A percentile compares a stretch with the other conserved stretches of the same genome.
Evolutionary conservation across 2,329 filamentous ascomycete species (phyloP).

Genomic region (Coniochaeta sp.): DNA sequence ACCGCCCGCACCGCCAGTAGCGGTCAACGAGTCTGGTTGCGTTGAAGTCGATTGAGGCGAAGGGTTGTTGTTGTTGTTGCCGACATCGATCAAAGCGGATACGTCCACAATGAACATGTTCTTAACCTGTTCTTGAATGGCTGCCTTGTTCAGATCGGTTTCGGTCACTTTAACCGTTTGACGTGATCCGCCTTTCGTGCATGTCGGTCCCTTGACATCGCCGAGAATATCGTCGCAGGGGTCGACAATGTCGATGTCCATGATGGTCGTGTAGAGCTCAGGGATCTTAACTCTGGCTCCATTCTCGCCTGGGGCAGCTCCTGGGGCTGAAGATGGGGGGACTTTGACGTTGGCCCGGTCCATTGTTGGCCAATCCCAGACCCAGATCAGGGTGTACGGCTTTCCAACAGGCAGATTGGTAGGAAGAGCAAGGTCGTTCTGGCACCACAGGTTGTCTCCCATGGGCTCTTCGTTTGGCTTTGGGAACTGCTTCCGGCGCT

Average conservation of each 20-base stretch:
- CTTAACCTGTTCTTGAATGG: constrained; percentile 36
- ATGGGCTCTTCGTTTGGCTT: constrained; percentile 40
- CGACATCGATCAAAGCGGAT: constrained; percentile 4
- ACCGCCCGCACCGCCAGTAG: not conserved
- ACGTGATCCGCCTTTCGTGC: constrained; percentile 12
- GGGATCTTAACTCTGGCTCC: not conserved
- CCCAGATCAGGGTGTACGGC: constrained; percentile 83
- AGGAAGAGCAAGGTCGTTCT: constrained; percentile 73
- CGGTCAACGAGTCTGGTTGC: too few species aligned
- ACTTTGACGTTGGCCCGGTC: constrained; percentile 24
- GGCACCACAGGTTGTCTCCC: constrained; percentile 65
- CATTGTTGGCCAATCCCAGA: constrained; percentile 85
- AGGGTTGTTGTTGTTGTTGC: not conserved
- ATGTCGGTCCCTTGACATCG: constrained; percentile 26
- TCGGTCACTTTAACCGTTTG: constrained; percentile 18
- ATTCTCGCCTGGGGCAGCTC: not conserved
- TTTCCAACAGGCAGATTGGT: constrained; percentile 52
- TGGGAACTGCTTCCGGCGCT: constrained; percentile 51
- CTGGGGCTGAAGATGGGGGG: constrained; percentile 5
- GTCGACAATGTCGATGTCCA: constrained; percentile 27
- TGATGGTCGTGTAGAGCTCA: constrained; percentile 21
- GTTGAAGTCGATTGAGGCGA: not conserved
- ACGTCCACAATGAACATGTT: constrained; percentile 38
- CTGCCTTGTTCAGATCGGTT: constrained; percentile 34
- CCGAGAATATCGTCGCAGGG: constrained; percentile 28